These are phyloP conservation scores for Starmerella ratchasimensis DNA, from an alignment of 805 yeast species.

Conservation along the genomic window DNA sequence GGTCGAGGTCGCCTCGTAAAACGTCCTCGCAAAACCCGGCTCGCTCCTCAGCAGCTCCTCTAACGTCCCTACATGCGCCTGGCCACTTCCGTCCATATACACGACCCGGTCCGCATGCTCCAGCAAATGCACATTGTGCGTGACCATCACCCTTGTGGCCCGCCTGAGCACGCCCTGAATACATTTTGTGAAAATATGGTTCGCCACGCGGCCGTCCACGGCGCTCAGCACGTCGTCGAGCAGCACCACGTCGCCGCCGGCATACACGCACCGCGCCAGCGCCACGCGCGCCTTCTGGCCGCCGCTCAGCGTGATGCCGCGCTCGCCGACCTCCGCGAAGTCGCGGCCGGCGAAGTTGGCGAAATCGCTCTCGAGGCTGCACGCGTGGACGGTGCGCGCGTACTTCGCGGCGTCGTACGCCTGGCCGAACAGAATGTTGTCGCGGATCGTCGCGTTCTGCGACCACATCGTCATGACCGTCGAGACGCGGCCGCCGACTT, in stretches of 20 bases:
- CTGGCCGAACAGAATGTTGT: constrained; percentile 58
- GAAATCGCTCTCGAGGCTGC: constrained; percentile 56
- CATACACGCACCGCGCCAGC: constrained; percentile 70
- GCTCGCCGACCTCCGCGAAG: constrained; percentile 61
- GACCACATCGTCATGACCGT: constrained; percentile 68
- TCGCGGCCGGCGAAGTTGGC: constrained; percentile 61
- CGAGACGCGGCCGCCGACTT: constrained; percentile 39
- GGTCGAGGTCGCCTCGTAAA: constrained; percentile 3
- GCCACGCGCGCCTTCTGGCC: constrained; percentile 83
- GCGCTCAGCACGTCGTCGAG: constrained; percentile 79
- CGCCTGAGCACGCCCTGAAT: constrained; percentile 41
- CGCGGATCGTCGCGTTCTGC: constrained; percentile 63
- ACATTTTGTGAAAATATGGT: constrained; percentile 59
- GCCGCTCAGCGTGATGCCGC: constrained; percentile 79
- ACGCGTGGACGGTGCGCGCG: constrained; percentile 41
- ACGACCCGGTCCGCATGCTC: constrained; percentile 56
- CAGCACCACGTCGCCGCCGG: constrained; percentile 47
- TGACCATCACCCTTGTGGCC: constrained; percentile 63
- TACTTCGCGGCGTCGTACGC: constrained; percentile 41
- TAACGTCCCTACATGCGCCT: constrained; percentile 46
- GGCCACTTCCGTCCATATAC: constrained; percentile 47
- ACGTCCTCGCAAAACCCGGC: constrained; percentile 9
- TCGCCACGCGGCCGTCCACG: constrained; percentile 77
- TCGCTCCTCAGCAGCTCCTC: constrained; percentile 33
- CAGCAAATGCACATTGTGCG: constrained; percentile 67